Base-by-base conservation (phyloP, 148 eudicot genomes). In the Amaranthus cruentus region DNA sequence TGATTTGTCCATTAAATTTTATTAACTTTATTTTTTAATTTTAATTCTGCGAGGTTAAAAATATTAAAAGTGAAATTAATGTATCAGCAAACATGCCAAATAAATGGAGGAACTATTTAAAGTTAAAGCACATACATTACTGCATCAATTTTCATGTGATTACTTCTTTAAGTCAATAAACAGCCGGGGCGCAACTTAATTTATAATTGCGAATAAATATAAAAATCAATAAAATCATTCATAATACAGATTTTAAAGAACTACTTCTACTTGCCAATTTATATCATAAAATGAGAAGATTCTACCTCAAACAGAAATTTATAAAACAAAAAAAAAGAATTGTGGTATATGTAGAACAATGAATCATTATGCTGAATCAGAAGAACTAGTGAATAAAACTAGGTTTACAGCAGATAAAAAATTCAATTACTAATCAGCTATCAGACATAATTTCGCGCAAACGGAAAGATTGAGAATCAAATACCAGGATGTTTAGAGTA, bases 401-500 rank as follows among this genome's bases (percentile, higher is more conserved):
- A 7, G 38, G 10, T 28, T 7, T 2, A 60, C 38, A 60, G 10
- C 64, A 60, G 10, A 57, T 3, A 57, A 57, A 60, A 43, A n/a
- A 6, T 6, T 21, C 0, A 60, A 60, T 7, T 14, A n/a, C 3
- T 21, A 21, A 60, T 21, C 62, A 5, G 7, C 6, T n/a, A 12
- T 58, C 38, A 58, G 6, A 58, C 66, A 28, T 3, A 42, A 69
- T n/a, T 6, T 12, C 3, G 51, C 4, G 38, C 9, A 59, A 59
- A 47, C 12, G 38, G 5, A 15, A 11, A 48, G 9, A 58, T 6
- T n/a, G 43, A 48, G 46, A 14, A 56, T 48, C 5, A 28, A 38
- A 7, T 75, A 90, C 96, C 96, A 68, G 77, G 75, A 69, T 59
- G 83, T 8, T 53, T 62, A 74, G 88, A 76, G 71, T 57, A 79